Conservation (phyloP, 192 early-diverging fungal species). For the Blastocladiella britannica region DNA sequence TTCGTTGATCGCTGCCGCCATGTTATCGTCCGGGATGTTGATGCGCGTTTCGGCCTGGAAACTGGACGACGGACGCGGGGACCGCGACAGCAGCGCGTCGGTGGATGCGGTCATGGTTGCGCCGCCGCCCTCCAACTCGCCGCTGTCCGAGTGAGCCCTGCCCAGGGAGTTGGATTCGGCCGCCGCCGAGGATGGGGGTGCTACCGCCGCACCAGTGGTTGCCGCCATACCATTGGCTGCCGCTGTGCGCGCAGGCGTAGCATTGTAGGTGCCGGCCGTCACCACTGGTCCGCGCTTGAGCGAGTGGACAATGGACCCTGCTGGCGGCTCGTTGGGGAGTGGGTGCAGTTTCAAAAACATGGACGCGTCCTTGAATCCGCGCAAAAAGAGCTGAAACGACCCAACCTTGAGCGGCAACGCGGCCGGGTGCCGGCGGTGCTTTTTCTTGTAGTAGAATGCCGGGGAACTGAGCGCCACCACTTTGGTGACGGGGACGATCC, state of each 20-base stretch:
- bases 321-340: slow-evolving; percentile 10
- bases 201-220: too few relatives aligned
- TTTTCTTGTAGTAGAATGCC: slow-evolving; percentile 53
- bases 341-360: slow-evolving; percentile 54
- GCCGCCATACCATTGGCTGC: too few relatives aligned
- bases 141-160: too few relatives aligned
- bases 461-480: slow-evolving; percentile 47
- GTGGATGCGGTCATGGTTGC: background rate
- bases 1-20: background rate
- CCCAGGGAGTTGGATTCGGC: background rate
- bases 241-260: too few relatives aligned
- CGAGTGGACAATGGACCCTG: too few relatives aligned
- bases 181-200: background rate
- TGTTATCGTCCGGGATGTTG: background rate
- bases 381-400: slow-evolving; percentile 64
- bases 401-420: slow-evolving; percentile 55
- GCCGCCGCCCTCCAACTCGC: too few relatives aligned
- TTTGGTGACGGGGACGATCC: slow-evolving; percentile 66
- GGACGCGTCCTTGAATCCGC: slow-evolving; percentile 62
- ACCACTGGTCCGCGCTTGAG: too few relatives aligned
- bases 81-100: slow-evolving; percentile 2
- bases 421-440: slow-evolving; percentile 22
- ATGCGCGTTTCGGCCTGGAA: background rate
- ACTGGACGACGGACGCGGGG: slow-evolving; percentile 1
- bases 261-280: too few relatives aligned